Evolutionary conservation across 345 rosid species (phyloP).

Genomic region (Camelina sativa): DNA sequence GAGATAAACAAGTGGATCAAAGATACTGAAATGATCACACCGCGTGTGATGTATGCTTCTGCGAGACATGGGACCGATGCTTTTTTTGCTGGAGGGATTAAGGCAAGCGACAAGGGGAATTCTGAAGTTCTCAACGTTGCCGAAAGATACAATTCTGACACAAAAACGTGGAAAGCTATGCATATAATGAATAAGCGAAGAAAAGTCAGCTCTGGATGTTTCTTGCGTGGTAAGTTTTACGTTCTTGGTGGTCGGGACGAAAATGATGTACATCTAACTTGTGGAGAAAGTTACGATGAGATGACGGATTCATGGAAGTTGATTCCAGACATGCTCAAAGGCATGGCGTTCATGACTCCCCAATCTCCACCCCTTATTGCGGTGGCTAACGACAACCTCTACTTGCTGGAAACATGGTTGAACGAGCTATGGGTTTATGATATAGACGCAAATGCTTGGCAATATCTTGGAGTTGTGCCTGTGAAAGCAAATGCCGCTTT

Average conservation of each 20-base stretch:
- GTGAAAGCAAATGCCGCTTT: conserved; percentile 56
- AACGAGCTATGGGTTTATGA: conserved; percentile 47
- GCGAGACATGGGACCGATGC: not conserved
- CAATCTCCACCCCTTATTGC: not conserved
- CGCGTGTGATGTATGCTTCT: not conserved
- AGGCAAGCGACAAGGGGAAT: not conserved
- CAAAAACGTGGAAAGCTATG: not conserved
- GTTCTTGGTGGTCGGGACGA: not conserved
- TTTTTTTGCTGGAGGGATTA: not conserved
- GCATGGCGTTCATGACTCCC: not conserved
- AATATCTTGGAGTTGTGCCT: conserved; percentile 58
- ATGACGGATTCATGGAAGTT: not conserved
- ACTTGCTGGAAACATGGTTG: not conserved
- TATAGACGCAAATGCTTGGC: conserved; percentile 59
- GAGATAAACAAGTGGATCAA: not conserved
- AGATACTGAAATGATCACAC: not conserved
- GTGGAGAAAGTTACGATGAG: not conserved
- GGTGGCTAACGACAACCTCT: not conserved
- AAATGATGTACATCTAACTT: not conserved
- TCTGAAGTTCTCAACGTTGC: not conserved
- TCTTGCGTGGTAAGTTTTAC: not conserved
- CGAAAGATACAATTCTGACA: not conserved
- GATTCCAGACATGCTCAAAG: not conserved
- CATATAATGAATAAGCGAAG: not conserved
- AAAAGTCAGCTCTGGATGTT: not conserved